These are phyloP conservation scores for Tylopilus felleus DNA, from an alignment of 768 basidiomycete species.

Conservation along the genomic window DNA sequence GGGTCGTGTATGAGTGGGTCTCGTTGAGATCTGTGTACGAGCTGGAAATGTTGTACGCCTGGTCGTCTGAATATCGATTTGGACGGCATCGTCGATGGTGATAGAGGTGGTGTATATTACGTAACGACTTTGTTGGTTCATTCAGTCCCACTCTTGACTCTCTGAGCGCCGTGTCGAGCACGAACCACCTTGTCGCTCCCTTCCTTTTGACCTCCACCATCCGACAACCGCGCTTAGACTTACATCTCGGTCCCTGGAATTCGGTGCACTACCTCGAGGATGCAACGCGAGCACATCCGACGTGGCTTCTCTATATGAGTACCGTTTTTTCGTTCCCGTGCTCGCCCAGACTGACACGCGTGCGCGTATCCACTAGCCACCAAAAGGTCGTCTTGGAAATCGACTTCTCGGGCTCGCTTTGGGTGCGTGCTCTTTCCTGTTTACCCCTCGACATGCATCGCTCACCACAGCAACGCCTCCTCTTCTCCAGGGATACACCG, in stretches of 20 bases:
- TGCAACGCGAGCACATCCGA: constrained; percentile 75
- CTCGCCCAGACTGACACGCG: constrained; percentile 42
- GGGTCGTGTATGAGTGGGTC: constrained; percentile 95
- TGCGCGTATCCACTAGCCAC: constrained; percentile 76
- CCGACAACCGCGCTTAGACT: background rate
- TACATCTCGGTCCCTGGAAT: background rate
- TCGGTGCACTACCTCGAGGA: constrained; percentile 29
- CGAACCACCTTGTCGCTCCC: background rate
- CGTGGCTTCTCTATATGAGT: constrained; percentile 92
- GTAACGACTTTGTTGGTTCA: background rate
- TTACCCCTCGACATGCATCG: constrained; percentile 12
- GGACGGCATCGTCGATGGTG: constrained; percentile 66
- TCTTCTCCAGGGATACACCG: constrained; percentile 76
- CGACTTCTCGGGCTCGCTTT: constrained; percentile 83
- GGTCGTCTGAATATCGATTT: constrained; percentile 90
- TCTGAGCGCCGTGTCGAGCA: background rate
- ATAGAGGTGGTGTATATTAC: background rate
- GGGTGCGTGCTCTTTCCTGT: constrained; percentile 50
- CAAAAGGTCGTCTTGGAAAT: constrained; percentile 95
- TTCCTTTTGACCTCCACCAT: no score
- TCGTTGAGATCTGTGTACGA: constrained; percentile 93
- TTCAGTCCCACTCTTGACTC: background rate
- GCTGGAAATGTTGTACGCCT: constrained; percentile 90
- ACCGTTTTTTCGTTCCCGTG: constrained; percentile 27
- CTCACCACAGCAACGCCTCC: constrained; percentile 19